Conservation (phyloP, 2,329 filamentous ascomycete species). For the Grosmannia penicillata region DNA sequence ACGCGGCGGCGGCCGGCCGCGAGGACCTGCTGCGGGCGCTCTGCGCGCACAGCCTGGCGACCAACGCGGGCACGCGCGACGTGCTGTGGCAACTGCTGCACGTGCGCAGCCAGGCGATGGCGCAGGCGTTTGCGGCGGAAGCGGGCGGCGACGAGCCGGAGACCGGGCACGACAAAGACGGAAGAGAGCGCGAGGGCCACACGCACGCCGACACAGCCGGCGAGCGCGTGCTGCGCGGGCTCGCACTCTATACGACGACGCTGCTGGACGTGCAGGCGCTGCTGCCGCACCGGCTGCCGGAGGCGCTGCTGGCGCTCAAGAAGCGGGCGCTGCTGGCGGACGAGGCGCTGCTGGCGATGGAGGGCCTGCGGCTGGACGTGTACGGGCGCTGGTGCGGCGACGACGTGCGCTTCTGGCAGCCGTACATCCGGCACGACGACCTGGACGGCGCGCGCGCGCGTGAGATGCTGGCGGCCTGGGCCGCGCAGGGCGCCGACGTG, state of each 20-base stretch:
- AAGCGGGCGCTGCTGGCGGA: conserved; percentile 59
- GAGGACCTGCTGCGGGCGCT: conserved; percentile 55
- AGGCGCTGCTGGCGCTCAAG: conserved; percentile 55
- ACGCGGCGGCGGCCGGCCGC: conserved; percentile 11
- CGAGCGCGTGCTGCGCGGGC: conserved; percentile 43
- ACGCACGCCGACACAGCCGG: neutral
- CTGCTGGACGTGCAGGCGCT: conserved; percentile 54
- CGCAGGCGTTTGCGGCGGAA: conserved; percentile 38
- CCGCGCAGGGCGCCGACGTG: conserved; percentile 40
- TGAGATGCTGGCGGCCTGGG: conserved; percentile 50
- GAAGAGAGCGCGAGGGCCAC: neutral
- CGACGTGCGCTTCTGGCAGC: conserved; percentile 72
- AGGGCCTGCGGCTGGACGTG: conserved; percentile 63
- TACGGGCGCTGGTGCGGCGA: conserved; percentile 68
- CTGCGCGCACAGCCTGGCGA: conserved; percentile 68
- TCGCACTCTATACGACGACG: conserved; percentile 63
- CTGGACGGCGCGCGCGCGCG: conserved; percentile 44
- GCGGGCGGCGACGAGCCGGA: conserved; percentile 27
- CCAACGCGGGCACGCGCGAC: conserved; percentile 66
- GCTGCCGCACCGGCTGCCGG: conserved; percentile 56
- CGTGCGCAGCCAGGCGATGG: conserved; percentile 55
- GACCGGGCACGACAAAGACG: conserved; percentile 11
- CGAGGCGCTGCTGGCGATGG: conserved; percentile 45
- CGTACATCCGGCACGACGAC: conserved; percentile 75
- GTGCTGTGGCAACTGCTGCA: conserved; percentile 66